Evolutionary conservation across 371 early-diverging fungal genomes (phyloP).

Genomic region (Mortierella sp.): DNA sequence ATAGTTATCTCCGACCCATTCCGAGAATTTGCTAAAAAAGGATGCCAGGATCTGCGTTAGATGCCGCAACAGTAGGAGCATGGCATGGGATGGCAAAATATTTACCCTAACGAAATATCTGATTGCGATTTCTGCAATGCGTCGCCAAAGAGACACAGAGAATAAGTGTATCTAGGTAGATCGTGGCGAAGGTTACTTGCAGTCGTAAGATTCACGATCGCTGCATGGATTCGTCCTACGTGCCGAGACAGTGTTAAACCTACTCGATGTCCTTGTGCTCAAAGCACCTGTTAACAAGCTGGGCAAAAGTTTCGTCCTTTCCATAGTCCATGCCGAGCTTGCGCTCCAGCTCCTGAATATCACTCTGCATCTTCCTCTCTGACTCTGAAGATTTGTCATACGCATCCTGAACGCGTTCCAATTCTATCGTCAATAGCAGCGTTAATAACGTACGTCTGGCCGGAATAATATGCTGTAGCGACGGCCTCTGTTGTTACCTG

Average conservation of each 20-base stretch:
- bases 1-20: slow-evolving; percentile 59
- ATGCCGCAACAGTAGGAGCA: not conserved
- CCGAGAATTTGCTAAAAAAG: slow-evolving; percentile 46
- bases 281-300: slow-evolving; percentile 76
- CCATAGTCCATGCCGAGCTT: slow-evolving; percentile 74
- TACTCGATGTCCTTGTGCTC: slow-evolving; percentile 77
- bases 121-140: slow-evolving; percentile 76
- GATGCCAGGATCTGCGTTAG: too few species aligned
- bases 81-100: not conserved
- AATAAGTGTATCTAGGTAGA: slow-evolving; percentile 70
- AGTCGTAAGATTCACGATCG: too few species aligned
- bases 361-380: slow-evolving; percentile 50
- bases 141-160: slow-evolving; percentile 81
- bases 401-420: slow-evolving; percentile 55
- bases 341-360: slow-evolving; percentile 55
- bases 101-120: slow-evolving; percentile 77
- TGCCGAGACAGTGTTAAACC: not conserved
- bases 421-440: slow-evolving; percentile 5
- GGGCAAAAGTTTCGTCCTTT: slow-evolving; percentile 65
- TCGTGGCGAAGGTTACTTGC: too few species aligned
- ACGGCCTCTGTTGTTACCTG: slow-evolving; percentile 1
- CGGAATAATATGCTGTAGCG: not conserved
- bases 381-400: slow-evolving; percentile 58
- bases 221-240: too few species aligned
- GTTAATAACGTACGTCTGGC: not conserved